Evolutionary conservation across 1,284 basidiomycete genomes (phyloP).

Genomic region (Meira nashicola): DNA sequence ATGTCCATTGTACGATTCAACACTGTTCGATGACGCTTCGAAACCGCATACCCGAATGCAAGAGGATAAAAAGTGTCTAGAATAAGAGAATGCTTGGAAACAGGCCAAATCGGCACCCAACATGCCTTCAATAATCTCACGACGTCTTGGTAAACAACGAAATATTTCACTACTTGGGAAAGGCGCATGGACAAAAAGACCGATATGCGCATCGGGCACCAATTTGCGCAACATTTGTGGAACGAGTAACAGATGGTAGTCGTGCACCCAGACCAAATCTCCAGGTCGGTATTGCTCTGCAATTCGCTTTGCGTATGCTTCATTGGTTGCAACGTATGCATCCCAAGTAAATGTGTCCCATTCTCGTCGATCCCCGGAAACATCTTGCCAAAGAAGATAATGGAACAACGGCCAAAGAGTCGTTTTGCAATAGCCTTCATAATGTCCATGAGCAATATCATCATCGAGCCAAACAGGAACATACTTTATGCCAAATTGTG

Average conservation of each 20-base stretch:
- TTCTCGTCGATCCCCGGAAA: conserved; percentile 55
- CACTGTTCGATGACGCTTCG: conserved; percentile 70
- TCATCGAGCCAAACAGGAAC: conserved; percentile 90
- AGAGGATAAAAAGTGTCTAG: conserved; percentile 86
- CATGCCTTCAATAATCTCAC: conserved; percentile 95
- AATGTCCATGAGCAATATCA: conserved; percentile 83
- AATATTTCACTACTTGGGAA: conserved; percentile 97
- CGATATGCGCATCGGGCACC: conserved; percentile 70
- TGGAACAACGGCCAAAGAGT: conserved; percentile 98
- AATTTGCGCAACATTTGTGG: conserved; percentile 76
- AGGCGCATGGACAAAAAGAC: conserved; percentile 92
- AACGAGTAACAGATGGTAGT: conserved; percentile 81
- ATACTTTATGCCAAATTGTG: conserved; percentile 60
- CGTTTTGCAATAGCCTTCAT: conserved; percentile 90
- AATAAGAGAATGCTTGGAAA: conserved; percentile 95
- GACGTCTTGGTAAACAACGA: conserved; percentile 78
- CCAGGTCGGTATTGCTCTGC: conserved; percentile 74
- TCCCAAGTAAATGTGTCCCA: conserved; percentile 75
- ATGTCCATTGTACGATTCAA: conserved; percentile 85
- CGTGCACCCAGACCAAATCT: conserved; percentile 64
- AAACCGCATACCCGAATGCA: conserved; percentile 95
- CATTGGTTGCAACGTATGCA: conserved; percentile 78
- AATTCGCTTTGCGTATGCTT: conserved; percentile 74
- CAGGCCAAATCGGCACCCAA: conserved; percentile 91
- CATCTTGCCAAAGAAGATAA: conserved; percentile 96